These are phyloP conservation scores for Pseudopyrenochaeta lycopersici DNA, from an alignment of 2,329 filamentous ascomycete genomes.

Conservation along the genomic window DNA sequence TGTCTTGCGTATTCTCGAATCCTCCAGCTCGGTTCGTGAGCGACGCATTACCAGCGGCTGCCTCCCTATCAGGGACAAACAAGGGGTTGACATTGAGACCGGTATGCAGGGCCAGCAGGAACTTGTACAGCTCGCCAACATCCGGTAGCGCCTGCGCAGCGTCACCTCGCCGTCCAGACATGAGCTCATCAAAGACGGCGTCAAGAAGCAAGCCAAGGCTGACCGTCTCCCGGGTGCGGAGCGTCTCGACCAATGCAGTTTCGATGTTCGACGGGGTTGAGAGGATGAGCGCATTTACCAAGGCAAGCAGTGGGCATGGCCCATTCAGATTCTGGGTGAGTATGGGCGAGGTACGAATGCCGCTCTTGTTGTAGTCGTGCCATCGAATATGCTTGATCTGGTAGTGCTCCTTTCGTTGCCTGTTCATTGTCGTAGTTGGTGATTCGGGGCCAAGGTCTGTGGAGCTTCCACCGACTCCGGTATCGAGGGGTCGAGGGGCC, in stretches of 20 bases:
- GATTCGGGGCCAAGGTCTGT: conserved; percentile 45
- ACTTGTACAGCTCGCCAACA: conserved; percentile 85
- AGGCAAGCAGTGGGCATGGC: conserved; percentile 88
- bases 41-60: conserved; percentile 42
- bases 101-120: conserved; percentile 87
- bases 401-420: conserved; percentile 77
- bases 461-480: conserved; percentile 14
- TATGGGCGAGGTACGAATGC: conserved; percentile 83
- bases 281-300: conserved; percentile 90
- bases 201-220: conserved; percentile 86
- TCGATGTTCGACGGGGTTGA: conserved; percentile 74
- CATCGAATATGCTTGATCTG: conserved; percentile 92
- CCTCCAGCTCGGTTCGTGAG: conserved; percentile 65
- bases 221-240: conserved; percentile 84
- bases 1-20: conserved; percentile 87
- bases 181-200: conserved; percentile 91
- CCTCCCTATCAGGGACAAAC: conserved; percentile 69
- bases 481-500: conserved; percentile 45
- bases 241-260: conserved; percentile 78
- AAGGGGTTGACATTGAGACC: conserved; percentile 98
- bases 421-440: conserved; percentile 50
- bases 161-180: conserved; percentile 75
- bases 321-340: conserved; percentile 94
- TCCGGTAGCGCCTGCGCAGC: conserved; percentile 77
- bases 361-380: conserved; percentile 70